Percentiles rank a stretch among this genome's conserved stretches.
phyloP scores from a whole-genome alignment of 805 yeast species.

The Henningerozyma blattae region DNA sequence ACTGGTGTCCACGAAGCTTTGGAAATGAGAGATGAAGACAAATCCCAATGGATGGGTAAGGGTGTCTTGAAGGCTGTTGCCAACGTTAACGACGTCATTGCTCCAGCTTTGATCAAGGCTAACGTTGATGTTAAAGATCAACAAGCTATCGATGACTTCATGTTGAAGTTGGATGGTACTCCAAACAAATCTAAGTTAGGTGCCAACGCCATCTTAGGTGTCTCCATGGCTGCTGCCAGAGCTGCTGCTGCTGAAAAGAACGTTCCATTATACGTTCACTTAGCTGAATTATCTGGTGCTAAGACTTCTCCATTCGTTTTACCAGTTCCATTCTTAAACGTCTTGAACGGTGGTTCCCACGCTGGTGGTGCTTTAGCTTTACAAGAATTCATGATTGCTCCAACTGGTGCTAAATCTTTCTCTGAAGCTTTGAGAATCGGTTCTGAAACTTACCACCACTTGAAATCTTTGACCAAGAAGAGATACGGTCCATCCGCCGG shows the following conservation, averaged over 20 bases:
- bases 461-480: slow-evolving; percentile 87
- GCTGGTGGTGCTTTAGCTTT: slow-evolving; percentile 99
- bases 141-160: slow-evolving; percentile 75
- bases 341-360: slow-evolving; percentile 98
- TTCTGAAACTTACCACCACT: slow-evolving; percentile 94
- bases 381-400: slow-evolving; percentile 99
- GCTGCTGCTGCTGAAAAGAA: slow-evolving; percentile 96
- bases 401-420: slow-evolving; percentile 82
- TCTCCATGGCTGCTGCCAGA: slow-evolving; percentile 91
- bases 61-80: slow-evolving; percentile 96
- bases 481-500: slow-evolving; percentile 97
- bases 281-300: slow-evolving; percentile 64
- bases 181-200: slow-evolving; percentile 95
- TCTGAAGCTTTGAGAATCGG: slow-evolving; percentile 95
- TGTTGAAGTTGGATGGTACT: slow-evolving; percentile 85
- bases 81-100: slow-evolving; percentile 90
- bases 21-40: slow-evolving; percentile 97
- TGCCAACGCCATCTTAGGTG: slow-evolving; percentile 98
- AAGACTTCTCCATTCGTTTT: slow-evolving; percentile 75
- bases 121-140: slow-evolving; percentile 80
- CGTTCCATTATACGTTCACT: slow-evolving; percentile 87
- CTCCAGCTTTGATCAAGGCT: slow-evolving; percentile 81
- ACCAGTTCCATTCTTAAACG: slow-evolving; percentile 99
- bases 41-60: slow-evolving; percentile 96
- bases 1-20: slow-evolving; percentile 98